Conservation (phyloP, 495 filamentous ascomycete genomes). For the Podospora bellae-mahoneyi region DNA sequence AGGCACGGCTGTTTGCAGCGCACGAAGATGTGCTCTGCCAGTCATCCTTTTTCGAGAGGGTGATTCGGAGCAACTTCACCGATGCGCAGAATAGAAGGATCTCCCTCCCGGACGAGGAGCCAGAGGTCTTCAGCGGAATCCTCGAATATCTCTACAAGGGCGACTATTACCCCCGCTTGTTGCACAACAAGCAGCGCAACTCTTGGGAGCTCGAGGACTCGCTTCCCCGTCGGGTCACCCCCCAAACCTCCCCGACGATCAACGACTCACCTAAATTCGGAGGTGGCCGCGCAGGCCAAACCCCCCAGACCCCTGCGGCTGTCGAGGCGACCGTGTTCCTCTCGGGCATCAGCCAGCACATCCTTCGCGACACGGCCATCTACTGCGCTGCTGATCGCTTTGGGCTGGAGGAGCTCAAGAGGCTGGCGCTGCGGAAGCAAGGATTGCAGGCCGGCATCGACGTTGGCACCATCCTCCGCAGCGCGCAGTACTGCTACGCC, state of each 20-base stretch:
- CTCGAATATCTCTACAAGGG: constrained; percentile 93
- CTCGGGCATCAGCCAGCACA: constrained; percentile 59
- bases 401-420: constrained; percentile 81
- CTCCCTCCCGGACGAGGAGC: constrained; percentile 77
- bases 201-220: constrained; percentile 71
- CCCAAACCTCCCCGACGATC: constrained; percentile 38
- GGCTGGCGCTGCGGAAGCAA: constrained; percentile 85
- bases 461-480: constrained; percentile 80
- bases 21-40: constrained; percentile 82
- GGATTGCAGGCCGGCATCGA: constrained; percentile 82
- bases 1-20: constrained; percentile 84
- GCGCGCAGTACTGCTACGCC: constrained; percentile 88
- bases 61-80: constrained; percentile 60
- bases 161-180: constrained; percentile 80
- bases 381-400: constrained; percentile 89
- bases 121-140: constrained; percentile 84
- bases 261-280: constrained; percentile 36
- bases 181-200: constrained; percentile 64
- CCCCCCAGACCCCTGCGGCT: constrained; percentile 41
- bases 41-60: constrained; percentile 73
- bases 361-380: constrained; percentile 85
- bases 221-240: constrained; percentile 36
- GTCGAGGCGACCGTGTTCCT: constrained; percentile 72
- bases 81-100: constrained; percentile 63
- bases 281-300: constrained; percentile 52